Evolutionary conservation across 129 eudicot species (phyloP).

Genomic region (Heracleum sosnowskyi): DNA sequence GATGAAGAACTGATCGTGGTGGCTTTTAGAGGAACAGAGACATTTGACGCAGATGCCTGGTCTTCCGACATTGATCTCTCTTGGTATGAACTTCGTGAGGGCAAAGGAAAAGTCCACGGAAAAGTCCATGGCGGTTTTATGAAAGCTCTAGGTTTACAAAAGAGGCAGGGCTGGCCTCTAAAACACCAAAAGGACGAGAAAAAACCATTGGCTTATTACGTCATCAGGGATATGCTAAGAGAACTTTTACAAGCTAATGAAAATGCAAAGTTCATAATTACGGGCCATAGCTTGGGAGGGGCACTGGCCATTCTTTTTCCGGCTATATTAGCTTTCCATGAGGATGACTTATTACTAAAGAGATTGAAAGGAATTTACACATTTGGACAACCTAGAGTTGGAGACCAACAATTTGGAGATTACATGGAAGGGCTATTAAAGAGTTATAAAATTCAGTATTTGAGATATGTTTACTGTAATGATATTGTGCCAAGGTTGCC

Average conservation of each 20-base stretch:
- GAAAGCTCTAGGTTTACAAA: conserved; percentile 48
- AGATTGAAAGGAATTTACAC: conserved; percentile 56
- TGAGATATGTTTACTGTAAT: conserved; percentile 41
- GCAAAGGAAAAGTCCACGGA: conserved; percentile 52
- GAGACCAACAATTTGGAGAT: conserved; percentile 28
- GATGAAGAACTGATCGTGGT: conserved; percentile 31
- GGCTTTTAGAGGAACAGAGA: conserved; percentile 59
- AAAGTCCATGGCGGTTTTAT: conserved; percentile 44
- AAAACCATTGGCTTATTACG: conserved; percentile 39
- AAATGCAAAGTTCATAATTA: conserved; percentile 33
- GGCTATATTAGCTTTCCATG: conserved; percentile 34
- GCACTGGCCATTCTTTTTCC: conserved; percentile 35
- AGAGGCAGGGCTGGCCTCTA: conserved; percentile 25
- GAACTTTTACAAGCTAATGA: conserved; percentile 17
- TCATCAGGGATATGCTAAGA: conserved; percentile 27
- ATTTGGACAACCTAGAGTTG: conserved; percentile 63
- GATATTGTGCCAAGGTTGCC: conserved; percentile 61
- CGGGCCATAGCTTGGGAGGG: conserved; percentile 52
- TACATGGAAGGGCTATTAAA: conserved; percentile 22
- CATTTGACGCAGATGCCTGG: conserved; percentile 50
- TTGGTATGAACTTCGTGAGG: conserved; percentile 36
- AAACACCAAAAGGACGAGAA: conserved; percentile 11
- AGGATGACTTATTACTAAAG: conserved; percentile 28
- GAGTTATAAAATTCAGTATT: conserved; percentile 14
- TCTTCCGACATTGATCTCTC: conserved; percentile 47